Base-by-base conservation (phyloP, 768 basidiomycete species). In the Tremella fuciformis region DNA sequence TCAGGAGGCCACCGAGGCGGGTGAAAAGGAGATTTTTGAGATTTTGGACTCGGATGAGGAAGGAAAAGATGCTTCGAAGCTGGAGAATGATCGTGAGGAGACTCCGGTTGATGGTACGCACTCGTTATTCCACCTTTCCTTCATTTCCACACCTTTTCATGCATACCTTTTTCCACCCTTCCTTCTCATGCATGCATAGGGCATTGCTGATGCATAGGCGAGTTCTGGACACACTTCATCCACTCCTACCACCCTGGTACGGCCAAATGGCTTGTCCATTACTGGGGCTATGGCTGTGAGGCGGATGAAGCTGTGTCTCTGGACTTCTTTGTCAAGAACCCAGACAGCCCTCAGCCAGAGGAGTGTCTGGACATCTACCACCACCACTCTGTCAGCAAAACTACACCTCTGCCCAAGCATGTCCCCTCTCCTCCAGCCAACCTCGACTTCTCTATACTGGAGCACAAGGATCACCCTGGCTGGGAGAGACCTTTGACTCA, bases 231-330 rank as follows among this genome's bases (percentile, higher is more conserved):
- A 22, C n/a, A 46, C 22, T 46, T 46, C 42, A 46, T 46, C 42
- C 42, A 46, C 22, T n/a, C n/a, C 22, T 46, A 46, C 42, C n/a
- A 46, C 42, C n/a, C n/a, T 18, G 22, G 22, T 8, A 46, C 42
- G 8, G 22, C n/a, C n/a, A 46, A 22, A 46, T 46, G 42, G 42
- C 42, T 46, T 46, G 42, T 46, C 42, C 42, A 46, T 46, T 46
- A 22, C n/a, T 46, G n/a, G 22, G 42, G 42, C 6, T 46, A 18
- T 22, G n/a, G n/a, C 22, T 46, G 42, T 46, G 42, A 46, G 42
- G 42, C 6, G n/a, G 42, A 46, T 46, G n/a, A 6, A 4, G n/a
- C n/a, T 4, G 42, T 18, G 22, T 22, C 42, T 18, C 42, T 46
- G n/a, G 16, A 22, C 42, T n/a, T 6, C 42, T 46, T 46, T 46